These are phyloP conservation scores for Solanum habrochaites DNA, from an alignment of 257 asterid species.

Conservation along the genomic window DNA sequence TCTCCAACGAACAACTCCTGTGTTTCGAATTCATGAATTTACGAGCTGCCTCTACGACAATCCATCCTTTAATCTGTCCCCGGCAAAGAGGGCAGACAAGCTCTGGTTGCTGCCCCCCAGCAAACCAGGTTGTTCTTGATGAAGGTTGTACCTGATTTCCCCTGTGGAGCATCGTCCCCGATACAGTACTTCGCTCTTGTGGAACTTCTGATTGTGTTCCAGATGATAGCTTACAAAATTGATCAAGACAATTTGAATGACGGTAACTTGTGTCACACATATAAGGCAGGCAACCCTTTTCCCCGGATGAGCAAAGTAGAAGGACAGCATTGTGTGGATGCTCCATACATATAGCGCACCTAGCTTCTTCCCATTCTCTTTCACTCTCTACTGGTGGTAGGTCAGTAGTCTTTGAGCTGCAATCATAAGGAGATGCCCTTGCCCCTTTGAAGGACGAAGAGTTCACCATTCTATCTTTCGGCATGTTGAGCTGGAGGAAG, in stretches of 20 bases:
- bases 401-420: slow-evolving; percentile 30
- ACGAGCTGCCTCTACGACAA: slow-evolving; percentile 35
- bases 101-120: slow-evolving; percentile 2
- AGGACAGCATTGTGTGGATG: slow-evolving; percentile 61
- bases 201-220: slow-evolving; percentile 4
- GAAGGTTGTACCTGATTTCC: background rate
- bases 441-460: slow-evolving; percentile 39
- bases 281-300: slow-evolving; percentile 65
- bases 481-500: slow-evolving; percentile 36
- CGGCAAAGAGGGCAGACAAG: slow-evolving; percentile 73
- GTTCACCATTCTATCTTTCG: slow-evolving; percentile 51
- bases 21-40: slow-evolving; percentile 37
- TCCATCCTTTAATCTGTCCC: slow-evolving; percentile 42
- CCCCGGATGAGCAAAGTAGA: slow-evolving; percentile 47
- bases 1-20: slow-evolving; percentile 59
- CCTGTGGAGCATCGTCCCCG: background rate
- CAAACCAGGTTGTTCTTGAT: background rate
- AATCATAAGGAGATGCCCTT: slow-evolving; percentile 44
- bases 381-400: slow-evolving; percentile 23
- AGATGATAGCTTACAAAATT: slow-evolving; percentile 30
- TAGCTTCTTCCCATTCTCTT: slow-evolving; percentile 61
- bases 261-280: slow-evolving; percentile 79
- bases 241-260: slow-evolving; percentile 71
- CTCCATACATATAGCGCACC: slow-evolving; percentile 72
- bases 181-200: background rate